Base-by-base conservation (phyloP, 2,329 filamentous ascomycete genomes). In the Fusarium sp. region DNA sequence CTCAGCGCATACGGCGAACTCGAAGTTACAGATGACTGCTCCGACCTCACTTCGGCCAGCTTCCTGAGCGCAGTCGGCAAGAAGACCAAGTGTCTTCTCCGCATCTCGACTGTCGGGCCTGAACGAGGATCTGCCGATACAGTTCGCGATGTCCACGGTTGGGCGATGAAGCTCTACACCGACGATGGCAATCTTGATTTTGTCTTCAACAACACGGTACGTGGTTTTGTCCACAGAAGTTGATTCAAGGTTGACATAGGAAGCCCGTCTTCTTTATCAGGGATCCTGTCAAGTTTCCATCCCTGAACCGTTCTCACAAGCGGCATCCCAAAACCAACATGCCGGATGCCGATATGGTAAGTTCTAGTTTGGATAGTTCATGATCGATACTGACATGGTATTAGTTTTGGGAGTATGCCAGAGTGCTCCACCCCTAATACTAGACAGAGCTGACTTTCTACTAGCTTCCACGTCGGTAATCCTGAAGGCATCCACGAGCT, bases 291-390 rank as follows among this genome's bases (percentile, higher is more conserved):
- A 94, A 95, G 81, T 95, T 94, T 83, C 93, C 93, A 30, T 85
- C 91, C 78, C 91, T 94, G 81, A 94, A 94, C 73, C 92, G 94
- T 84, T 93, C 92, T 6, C 93, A 95, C 83, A 95, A 95, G 87
- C 89, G 92, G 52, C 88, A 95, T 81, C 93, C 93, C 1, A 87
- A 90, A 70, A 94, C 92, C 9, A 58, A 58, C 20, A 58, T 58
- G 54, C 54, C 54, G 22, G 22, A 58, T 27, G 54, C 54, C 2
- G 54, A 58, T 38, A 58, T 58, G 54, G 54, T 58, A 25, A 6
- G 22, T 38, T 14, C 14, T 37, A 3, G 10, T 22, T n/a, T 14
- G 20, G 11, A 17, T 2, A 2, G 25, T 17, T 58, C n/a, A 17
- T 27, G 3, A 1, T 15, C 4, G 10, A 37, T n/a, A 6, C 33